A percentile compares a stretch with the other conserved stretches of the same genome.
Evolutionary conservation across 2,329 filamentous ascomycete genomes (phyloP).

Genomic region (Gyromitra esculenta): DNA sequence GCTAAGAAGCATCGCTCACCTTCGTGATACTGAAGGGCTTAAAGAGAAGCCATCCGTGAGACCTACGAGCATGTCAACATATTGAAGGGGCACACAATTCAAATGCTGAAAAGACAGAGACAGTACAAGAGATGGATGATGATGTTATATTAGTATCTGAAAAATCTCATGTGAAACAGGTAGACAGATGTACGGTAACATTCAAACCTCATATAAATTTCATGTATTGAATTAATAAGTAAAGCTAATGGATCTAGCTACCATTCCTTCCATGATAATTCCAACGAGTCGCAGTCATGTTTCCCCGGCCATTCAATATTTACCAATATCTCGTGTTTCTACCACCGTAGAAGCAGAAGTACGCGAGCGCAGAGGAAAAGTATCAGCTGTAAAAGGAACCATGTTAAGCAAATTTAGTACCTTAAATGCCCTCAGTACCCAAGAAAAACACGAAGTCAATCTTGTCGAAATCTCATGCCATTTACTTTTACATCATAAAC

Average conservation of each 20-base stretch:
- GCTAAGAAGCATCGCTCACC: too few species aligned
- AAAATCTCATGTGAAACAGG: not conserved
- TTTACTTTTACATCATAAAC: not conserved
- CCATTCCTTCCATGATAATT: not conserved
- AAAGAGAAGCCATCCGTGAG: too few species aligned
- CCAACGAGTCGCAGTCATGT: not conserved
- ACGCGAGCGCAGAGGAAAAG: not conserved
- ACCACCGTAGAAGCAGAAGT: not conserved
- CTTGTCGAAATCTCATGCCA: not conserved
- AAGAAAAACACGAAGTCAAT: not conserved
- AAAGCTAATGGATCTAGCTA: too few species aligned
- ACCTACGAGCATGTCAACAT: not conserved
- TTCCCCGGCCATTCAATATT: not conserved
- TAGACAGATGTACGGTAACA: not conserved
- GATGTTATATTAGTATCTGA: not conserved
- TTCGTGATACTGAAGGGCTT: too few species aligned
- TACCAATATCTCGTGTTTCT: not conserved
- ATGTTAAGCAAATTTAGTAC: slow-evolving; percentile 7
- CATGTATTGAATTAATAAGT: too few species aligned
- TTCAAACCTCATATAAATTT: too few species aligned
- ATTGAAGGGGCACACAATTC: slow-evolving; percentile 1
- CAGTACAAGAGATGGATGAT: not conserved
- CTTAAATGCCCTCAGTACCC: not conserved
- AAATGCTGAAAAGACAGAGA: too few species aligned
- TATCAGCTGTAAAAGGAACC: not conserved